Evolutionary conservation across 345 rosid genomes (phyloP).

Genomic region (Heritiera fomes): DNA sequence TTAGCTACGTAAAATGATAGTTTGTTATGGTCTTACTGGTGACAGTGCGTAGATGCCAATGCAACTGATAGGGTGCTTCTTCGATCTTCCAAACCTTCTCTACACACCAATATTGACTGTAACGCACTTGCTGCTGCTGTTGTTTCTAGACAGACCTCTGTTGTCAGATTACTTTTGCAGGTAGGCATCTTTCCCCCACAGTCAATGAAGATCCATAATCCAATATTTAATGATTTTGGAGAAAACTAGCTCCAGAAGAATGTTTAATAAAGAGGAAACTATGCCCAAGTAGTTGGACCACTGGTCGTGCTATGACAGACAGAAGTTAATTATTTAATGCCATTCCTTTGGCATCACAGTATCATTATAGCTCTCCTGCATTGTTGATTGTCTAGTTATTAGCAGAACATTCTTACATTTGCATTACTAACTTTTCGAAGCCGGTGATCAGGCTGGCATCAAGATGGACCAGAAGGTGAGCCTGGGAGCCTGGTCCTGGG

Average conservation of each 20-base stretch:
- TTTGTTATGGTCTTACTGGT: slow-evolving; percentile 4
- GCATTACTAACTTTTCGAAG: background rate
- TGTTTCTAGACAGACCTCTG: slow-evolving; percentile 53
- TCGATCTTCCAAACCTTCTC: slow-evolving; percentile 58
- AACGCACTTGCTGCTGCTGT: slow-evolving; percentile 56
- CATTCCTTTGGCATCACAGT: background rate
- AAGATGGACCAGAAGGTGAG: slow-evolving; percentile 44
- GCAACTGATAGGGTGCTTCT: slow-evolving; percentile 48
- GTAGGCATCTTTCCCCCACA: slow-evolving; percentile 29
- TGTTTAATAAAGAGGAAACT: too few species aligned
- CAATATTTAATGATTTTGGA: background rate
- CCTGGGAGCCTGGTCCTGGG: slow-evolving; percentile 78
- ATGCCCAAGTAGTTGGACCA: too few species aligned
- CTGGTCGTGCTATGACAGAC: too few species aligned
- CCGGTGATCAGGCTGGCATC: slow-evolving; percentile 45
- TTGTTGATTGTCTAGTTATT: background rate
- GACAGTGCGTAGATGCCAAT: slow-evolving; percentile 52
- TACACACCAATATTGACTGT: slow-evolving; percentile 59
- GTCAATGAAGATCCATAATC: background rate
- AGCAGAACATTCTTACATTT: background rate
- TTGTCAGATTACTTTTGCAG: slow-evolving; percentile 50
- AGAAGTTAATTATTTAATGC: too few species aligned
- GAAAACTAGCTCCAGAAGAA: background rate
- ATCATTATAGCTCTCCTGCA: background rate
- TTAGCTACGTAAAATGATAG: background rate